Evolutionary conservation across 768 basidiomycete species (phyloP).

Genomic region (Trichaptum fuscoviolaceum): DNA sequence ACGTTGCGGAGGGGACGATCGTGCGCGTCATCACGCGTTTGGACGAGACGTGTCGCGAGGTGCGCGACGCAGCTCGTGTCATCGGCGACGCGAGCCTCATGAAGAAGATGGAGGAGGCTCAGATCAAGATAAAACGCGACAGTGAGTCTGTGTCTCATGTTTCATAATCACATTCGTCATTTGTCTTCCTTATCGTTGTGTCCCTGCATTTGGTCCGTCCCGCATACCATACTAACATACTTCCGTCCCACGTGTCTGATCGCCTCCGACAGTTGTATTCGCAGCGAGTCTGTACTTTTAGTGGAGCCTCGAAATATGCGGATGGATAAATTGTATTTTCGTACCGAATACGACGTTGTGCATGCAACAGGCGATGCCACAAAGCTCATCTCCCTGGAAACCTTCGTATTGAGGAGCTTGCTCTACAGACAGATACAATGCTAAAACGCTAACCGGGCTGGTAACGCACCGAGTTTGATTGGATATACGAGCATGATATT

Average conservation of each 20-base stretch:
- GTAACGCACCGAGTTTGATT: background rate
- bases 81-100: constrained; percentile 95
- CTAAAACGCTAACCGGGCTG: background rate
- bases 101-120: constrained; percentile 97
- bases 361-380: background rate
- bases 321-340: no score
- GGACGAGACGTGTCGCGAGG: constrained; percentile 96
- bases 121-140: constrained; percentile 91
- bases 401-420: background rate
- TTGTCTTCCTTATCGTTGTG: background rate
- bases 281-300: constrained; percentile 87
- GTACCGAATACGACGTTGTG: background rate
- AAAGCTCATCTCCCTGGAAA: background rate
- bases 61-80: constrained; percentile 93
- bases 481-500: background rate
- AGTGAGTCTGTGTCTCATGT: constrained; percentile 50
- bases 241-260: background rate
- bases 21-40: constrained; percentile 93
- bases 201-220: constrained; percentile 10
- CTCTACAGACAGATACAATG: background rate
- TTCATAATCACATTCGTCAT: background rate
- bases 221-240: background rate
- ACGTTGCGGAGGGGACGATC: constrained; percentile 94
- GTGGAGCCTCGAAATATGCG: background rate
- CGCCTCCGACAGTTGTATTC: constrained; percentile 57